These are phyloP conservation scores for Plenodomus lindquistii DNA, from an alignment of 2,329 filamentous ascomycete species.

Conservation along the genomic window DNA sequence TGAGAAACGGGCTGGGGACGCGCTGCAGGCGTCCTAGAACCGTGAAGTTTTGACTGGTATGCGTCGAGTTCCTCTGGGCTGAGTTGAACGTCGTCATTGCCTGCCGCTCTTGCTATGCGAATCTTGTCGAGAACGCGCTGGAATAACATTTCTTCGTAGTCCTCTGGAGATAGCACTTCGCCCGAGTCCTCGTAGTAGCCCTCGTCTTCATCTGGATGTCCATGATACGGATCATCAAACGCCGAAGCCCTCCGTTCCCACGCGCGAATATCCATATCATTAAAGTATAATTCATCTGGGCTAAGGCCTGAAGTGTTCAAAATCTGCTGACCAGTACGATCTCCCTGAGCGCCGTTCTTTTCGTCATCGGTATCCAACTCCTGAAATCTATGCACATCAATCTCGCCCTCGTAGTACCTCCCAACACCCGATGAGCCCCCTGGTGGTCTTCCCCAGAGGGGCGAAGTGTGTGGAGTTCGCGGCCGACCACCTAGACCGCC, in stretches of 20 bases:
- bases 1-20: slow-evolving; percentile 25
- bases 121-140: slow-evolving; percentile 81
- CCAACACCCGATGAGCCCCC: slow-evolving; percentile 64
- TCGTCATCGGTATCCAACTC: slow-evolving; percentile 64
- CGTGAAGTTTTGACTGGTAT: slow-evolving; percentile 69
- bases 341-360: slow-evolving; percentile 50
- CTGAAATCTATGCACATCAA: slow-evolving; percentile 61
- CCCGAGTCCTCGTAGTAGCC: slow-evolving; percentile 48
- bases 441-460: slow-evolving; percentile 99
- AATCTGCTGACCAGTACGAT: slow-evolving; percentile 42
- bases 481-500: slow-evolving; percentile 99
- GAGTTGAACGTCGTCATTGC: slow-evolving; percentile 78
- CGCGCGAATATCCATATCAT: slow-evolving; percentile 51
- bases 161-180: slow-evolving; percentile 41
- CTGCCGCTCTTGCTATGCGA: slow-evolving; percentile 73
- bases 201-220: slow-evolving; percentile 56
- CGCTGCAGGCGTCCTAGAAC: slow-evolving; percentile 42
- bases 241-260: slow-evolving; percentile 45
- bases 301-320: slow-evolving; percentile 40
- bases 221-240: slow-evolving; percentile 57
- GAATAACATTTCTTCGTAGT: slow-evolving; percentile 74
- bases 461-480: slow-evolving; percentile 92
- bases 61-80: slow-evolving; percentile 80
- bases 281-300: slow-evolving; percentile 54
- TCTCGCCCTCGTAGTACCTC: slow-evolving; percentile 54